Percentiles rank a stretch among this genome's conserved stretches.
Conservation (phyloP, 2,329 filamentous ascomycete genomes). For the Aspergillus versicolor region DNA sequence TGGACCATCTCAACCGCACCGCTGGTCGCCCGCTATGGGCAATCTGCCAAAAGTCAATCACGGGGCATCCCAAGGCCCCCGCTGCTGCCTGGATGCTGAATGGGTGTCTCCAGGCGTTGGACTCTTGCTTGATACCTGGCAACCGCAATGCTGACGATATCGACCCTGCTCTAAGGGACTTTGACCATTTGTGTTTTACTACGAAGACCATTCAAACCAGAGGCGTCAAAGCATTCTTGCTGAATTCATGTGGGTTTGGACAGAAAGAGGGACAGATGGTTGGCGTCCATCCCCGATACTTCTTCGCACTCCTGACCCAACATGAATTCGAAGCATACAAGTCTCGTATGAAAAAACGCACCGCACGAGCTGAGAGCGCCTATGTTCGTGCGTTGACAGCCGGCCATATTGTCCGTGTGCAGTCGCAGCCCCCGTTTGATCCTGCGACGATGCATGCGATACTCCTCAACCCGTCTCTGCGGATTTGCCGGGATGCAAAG, state of each 20-base stretch:
- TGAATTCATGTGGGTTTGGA: constrained; percentile 5
- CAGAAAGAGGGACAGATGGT: constrained; percentile 6
- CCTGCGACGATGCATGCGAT: not conserved
- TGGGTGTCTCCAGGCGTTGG: constrained; percentile 88
- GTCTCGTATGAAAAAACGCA: not conserved
- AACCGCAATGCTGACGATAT: constrained; percentile 97
- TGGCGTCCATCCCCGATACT: constrained; percentile 4
- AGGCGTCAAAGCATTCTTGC: not conserved
- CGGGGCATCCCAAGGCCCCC: constrained; percentile 94
- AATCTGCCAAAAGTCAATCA: constrained; percentile 98
- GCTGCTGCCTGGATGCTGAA: constrained; percentile 99
- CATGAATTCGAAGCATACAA: not conserved
- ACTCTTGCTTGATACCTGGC: constrained; percentile 84
- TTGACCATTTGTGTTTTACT: constrained; percentile 60
- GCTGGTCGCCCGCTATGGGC: constrained; percentile 91
- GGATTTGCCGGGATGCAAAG: not conserved
- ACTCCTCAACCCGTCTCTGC: not conserved
- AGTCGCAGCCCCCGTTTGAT: not conserved
- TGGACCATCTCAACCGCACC: constrained; percentile 83
- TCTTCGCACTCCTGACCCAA: not conserved
- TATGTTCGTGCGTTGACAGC: not conserved
- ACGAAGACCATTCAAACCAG: not conserved
- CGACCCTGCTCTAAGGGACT: constrained; percentile 88
- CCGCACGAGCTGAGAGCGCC: not conserved
- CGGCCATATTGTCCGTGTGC: not conserved